phyloP scores from a whole-genome alignment of 2,329 filamentous ascomycete species.

The Claviceps sp. region DNA sequence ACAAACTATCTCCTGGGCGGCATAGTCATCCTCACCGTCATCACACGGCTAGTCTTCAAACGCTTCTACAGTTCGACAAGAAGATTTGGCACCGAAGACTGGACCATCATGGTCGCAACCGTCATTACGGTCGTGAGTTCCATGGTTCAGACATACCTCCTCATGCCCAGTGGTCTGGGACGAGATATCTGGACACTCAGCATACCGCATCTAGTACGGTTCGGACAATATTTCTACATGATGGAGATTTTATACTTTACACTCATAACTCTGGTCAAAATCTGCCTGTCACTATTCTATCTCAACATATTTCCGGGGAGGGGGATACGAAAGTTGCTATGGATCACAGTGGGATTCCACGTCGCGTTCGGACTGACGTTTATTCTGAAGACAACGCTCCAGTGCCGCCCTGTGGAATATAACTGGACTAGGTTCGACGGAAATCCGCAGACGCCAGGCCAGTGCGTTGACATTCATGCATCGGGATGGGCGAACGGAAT shows the following conservation, averaged over 20 bases:
- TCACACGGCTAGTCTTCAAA: slow-evolving; percentile 18
- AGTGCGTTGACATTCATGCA: slow-evolving; percentile 30
- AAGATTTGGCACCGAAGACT: slow-evolving; percentile 19
- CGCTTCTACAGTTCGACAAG: slow-evolving; percentile 16
- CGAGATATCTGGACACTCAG: slow-evolving; percentile 30
- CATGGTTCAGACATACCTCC: slow-evolving; percentile 14
- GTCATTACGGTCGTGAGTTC: slow-evolving; percentile 11
- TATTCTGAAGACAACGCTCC: slow-evolving; percentile 25
- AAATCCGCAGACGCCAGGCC: slow-evolving; percentile 30
- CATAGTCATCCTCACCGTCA: slow-evolving; percentile 20
- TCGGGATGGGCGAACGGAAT: slow-evolving; percentile 33
- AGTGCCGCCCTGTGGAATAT: slow-evolving; percentile 30
- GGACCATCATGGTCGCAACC: slow-evolving; percentile 14
- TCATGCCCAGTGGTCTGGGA: slow-evolving; percentile 23
- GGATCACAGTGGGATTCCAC: slow-evolving; percentile 22
- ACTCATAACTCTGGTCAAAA: slow-evolving; percentile 28
- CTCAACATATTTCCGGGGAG: slow-evolving; percentile 30
- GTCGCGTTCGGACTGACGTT: slow-evolving; percentile 23
- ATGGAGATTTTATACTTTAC: slow-evolving; percentile 27
- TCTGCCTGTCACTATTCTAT: slow-evolving; percentile 35
- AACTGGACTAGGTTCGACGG: slow-evolving; percentile 26
- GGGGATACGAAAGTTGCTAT: slow-evolving; percentile 21
- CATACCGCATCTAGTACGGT: slow-evolving; percentile 22
- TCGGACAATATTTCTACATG: slow-evolving; percentile 25
- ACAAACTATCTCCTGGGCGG: slow-evolving; percentile 16